Conservation (phyloP, 768 basidiomycete genomes). For the Tremella mesenterica region DNA sequence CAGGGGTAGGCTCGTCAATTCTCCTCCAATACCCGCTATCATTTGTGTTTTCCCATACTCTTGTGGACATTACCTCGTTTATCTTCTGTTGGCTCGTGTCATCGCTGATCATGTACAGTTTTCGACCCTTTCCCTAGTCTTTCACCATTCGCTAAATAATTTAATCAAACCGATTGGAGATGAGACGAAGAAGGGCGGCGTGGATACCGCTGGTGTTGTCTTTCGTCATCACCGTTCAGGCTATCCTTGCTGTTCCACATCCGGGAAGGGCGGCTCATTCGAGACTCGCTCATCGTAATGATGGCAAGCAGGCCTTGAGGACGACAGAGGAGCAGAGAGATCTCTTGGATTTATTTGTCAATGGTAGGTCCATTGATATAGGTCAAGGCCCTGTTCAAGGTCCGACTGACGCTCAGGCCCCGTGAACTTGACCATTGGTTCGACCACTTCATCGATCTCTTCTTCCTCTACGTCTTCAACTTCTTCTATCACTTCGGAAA, state of each 20-base stretch:
- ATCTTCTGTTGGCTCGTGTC: no score
- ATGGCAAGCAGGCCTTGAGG: no score
- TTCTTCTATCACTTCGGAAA: not conserved
- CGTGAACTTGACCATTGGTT: not conserved
- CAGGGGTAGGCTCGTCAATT: no score
- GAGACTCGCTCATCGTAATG: not conserved
- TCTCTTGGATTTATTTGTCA: not conserved
- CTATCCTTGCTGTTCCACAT: not conserved
- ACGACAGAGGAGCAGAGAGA: slow-evolving; percentile 1
- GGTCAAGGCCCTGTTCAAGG: not conserved
- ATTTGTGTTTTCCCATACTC: no score
- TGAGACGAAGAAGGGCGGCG: not conserved
- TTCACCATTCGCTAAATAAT: no score
- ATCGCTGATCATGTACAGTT: no score
- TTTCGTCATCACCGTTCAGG: not conserved
- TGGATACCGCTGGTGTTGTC: not conserved
- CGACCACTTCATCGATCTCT: not conserved
- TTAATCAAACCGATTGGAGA: no score
- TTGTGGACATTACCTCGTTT: no score
- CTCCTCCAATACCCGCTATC: no score
- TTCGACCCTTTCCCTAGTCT: no score
- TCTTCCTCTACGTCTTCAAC: not conserved
- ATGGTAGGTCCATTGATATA: not conserved
- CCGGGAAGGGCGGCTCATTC: not conserved
- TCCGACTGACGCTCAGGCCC: no score